phyloP scores from a whole-genome alignment of 306 rosid genomes.

The Potentilla sterilis region DNA sequence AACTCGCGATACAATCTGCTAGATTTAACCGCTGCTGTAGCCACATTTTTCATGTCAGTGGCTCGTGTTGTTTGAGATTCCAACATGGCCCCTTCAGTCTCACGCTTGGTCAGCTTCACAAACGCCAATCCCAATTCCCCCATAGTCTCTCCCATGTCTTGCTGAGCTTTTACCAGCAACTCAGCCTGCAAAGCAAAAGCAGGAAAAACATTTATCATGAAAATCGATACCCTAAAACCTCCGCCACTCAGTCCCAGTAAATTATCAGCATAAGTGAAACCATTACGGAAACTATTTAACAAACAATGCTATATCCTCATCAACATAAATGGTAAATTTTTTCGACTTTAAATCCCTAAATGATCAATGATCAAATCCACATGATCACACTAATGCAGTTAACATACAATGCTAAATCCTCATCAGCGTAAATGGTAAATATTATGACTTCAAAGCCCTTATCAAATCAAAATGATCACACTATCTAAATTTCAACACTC shows the following conservation, averaged over 20 bases:
- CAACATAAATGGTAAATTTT: neutral
- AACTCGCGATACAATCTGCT: slow-evolving; percentile 84
- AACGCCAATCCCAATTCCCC: slow-evolving; percentile 80
- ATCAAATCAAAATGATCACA: neutral
- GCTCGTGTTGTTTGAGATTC: slow-evolving; percentile 69
- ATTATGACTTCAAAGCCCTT: neutral
- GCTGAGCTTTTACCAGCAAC: slow-evolving; percentile 81
- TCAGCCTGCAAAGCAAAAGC: slow-evolving; percentile 54
- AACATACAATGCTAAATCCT: neutral
- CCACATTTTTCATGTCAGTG: slow-evolving; percentile 71
- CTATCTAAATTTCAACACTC: neutral
- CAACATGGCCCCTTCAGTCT: slow-evolving; percentile 68
- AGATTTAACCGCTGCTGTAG: slow-evolving; percentile 79
- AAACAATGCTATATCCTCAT: neutral
- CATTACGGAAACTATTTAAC: neutral
- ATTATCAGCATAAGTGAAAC: neutral
- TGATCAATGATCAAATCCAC: neutral
- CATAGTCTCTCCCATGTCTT: slow-evolving; percentile 86
- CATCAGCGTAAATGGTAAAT: neutral
- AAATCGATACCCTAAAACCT: slow-evolving; percentile 1
- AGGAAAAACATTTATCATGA: neutral
- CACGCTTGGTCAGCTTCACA: slow-evolving; percentile 75
- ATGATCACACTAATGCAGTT: neutral
- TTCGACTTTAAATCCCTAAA: neutral
- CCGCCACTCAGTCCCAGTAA: neutral